Percentiles rank a stretch among this genome's conserved stretches.
Evolutionary conservation across 805 yeast genomes (phyloP).

Genomic region (Wickerhamiella galacta): DNA sequence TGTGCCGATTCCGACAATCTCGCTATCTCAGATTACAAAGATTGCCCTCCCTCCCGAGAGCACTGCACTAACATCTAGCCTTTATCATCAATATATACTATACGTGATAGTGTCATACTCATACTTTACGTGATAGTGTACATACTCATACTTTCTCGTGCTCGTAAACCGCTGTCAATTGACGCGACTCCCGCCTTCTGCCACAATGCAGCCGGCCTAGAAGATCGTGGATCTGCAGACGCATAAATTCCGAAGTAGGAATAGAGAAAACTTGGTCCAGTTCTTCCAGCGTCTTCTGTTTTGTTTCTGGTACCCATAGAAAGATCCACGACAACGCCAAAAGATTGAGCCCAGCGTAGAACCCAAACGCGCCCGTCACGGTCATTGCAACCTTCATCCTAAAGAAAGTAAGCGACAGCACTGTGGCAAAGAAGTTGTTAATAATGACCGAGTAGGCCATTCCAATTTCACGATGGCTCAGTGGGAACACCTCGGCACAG

Average conservation of each 20-base stretch:
- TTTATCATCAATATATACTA: too few relatives aligned
- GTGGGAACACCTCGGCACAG: constrained; percentile 38
- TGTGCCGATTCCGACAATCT: too few relatives aligned
- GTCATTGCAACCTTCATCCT: constrained; percentile 46
- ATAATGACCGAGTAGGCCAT: constrained; percentile 27
- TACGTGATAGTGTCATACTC: too few relatives aligned
- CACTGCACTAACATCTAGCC: too few relatives aligned
- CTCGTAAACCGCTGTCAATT: too few relatives aligned
- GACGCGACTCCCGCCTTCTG: too few relatives aligned
- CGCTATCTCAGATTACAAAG: too few relatives aligned
- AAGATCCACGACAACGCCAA: constrained; percentile 49
- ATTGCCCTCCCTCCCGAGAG: too few relatives aligned
- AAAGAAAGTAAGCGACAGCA: constrained; percentile 67
- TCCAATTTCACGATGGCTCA: constrained; percentile 14
- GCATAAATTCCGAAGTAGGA: constrained; percentile 35
- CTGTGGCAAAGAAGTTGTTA: constrained; percentile 36
- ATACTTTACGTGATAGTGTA: too few relatives aligned
- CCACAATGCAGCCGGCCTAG: constrained; percentile 7
- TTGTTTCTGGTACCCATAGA: constrained; percentile 44
- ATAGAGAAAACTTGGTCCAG: constrained; percentile 56
- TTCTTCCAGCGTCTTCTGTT: constrained; percentile 57
- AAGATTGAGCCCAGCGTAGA: constrained; percentile 76
- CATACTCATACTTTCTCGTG: too few relatives aligned
- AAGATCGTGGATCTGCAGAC: constrained; percentile 24
- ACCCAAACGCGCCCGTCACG: constrained; percentile 76